phyloP scores from a whole-genome alignment of 2,329 filamentous ascomycete species.

The Zopfia rhizophila region DNA sequence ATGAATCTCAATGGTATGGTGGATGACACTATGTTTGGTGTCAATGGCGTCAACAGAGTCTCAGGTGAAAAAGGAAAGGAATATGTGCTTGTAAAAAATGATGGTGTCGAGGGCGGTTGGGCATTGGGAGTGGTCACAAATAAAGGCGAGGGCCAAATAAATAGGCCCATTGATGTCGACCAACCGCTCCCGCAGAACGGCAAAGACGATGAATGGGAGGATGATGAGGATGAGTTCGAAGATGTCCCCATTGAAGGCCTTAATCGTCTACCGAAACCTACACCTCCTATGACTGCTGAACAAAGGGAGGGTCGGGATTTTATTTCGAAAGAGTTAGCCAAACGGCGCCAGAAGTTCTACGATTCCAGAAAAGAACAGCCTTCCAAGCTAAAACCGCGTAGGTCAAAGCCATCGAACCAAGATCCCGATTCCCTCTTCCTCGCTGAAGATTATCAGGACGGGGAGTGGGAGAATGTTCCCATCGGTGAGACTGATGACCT shows the following conservation, averaged over 20 bases:
- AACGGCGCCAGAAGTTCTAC: slow-evolving; percentile 60
- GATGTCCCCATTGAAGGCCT: slow-evolving; percentile 92
- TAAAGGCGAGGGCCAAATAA: slow-evolving; percentile 79
- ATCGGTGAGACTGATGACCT: slow-evolving; percentile 65
- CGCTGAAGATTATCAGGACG: slow-evolving; percentile 52
- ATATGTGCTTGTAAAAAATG: slow-evolving; percentile 96
- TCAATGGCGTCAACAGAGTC: slow-evolving; percentile 71
- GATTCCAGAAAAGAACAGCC: slow-evolving; percentile 49
- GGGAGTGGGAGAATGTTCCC: slow-evolving; percentile 54
- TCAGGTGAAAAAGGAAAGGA: slow-evolving; percentile 89
- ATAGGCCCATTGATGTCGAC: slow-evolving; percentile 94
- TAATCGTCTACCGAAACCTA: slow-evolving; percentile 79
- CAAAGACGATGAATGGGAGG: slow-evolving; percentile 70
- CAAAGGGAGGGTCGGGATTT: slow-evolving; percentile 48
- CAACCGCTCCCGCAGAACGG: slow-evolving; percentile 61
- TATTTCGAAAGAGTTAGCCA: slow-evolving; percentile 51
- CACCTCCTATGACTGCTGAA: slow-evolving; percentile 38
- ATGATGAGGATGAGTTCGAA: slow-evolving; percentile 85
- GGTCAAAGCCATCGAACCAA: slow-evolving; percentile 34
- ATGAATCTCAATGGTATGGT: slow-evolving; percentile 96
- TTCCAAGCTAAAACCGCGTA: slow-evolving; percentile 25
- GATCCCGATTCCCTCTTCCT: slow-evolving; percentile 68
- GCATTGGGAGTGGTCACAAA: slow-evolving; percentile 92
- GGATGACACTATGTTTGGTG: slow-evolving; percentile 74
- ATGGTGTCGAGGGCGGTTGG: slow-evolving; percentile 94